Percentiles rank a stretch among this genome's conserved stretches.
These are phyloP conservation scores for Mesembryanthemum crystallinum DNA, from an alignment of 148 eudicot species.

Conservation along the genomic window DNA sequence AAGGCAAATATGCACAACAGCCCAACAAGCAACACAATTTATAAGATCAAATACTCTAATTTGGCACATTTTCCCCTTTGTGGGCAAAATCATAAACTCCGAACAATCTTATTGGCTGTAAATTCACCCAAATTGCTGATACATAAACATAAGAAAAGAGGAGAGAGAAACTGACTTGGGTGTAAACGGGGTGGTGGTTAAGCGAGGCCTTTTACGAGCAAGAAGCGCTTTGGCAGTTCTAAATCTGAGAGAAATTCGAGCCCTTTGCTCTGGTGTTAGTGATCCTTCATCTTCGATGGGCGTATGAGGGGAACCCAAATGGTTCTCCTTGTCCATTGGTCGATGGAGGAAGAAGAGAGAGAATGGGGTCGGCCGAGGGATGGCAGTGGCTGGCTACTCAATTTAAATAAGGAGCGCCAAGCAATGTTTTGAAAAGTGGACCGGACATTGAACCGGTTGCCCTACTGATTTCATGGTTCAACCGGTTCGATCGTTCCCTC, in stretches of 20 bases:
- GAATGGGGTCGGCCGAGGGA: not conserved
- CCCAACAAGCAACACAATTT: no score
- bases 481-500: no score
- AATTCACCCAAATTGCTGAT: not conserved
- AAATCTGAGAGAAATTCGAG: conserved; percentile 69
- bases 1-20: not conserved
- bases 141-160: no score
- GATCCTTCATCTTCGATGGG: conserved; percentile 17
- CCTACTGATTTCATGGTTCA: no score
- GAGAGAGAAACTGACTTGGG: conserved; percentile 7
- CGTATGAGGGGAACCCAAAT: not conserved
- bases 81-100: not conserved
- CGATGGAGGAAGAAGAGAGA: not conserved
- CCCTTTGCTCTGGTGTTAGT: conserved; percentile 64
- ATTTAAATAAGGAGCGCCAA: not conserved
- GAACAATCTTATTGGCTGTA: not conserved
- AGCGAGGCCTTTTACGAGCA: conserved; percentile 58
- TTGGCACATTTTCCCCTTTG: no score
- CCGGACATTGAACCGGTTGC: no score
- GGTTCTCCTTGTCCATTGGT: conserved; percentile 35
- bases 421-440: no score
- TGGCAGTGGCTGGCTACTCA: not conserved
- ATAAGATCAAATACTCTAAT: no score
- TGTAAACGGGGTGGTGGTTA: conserved; percentile 15
- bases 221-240: conserved; percentile 83